Evolutionary conservation across 1,139 yeast genomes (phyloP), one percentile per base, ranked within the genome.

Genomic region (Kurtzmaniella quercitrusa): DNA sequence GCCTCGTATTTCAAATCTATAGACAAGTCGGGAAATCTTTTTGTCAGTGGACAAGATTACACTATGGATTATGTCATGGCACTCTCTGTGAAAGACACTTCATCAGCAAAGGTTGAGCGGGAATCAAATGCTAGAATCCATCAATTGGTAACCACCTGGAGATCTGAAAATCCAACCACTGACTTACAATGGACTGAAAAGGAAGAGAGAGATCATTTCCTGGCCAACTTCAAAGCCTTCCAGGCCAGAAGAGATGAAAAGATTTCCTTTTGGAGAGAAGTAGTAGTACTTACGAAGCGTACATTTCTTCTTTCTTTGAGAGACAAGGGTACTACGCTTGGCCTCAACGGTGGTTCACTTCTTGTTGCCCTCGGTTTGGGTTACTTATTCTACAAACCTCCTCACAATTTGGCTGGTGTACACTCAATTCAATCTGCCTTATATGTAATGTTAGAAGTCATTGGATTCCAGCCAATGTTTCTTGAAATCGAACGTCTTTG

Each of bases 401-500:
- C 71, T 17, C 74, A 76, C 3, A 73, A 81, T 12, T 54, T 82
- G 25, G 75, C 85, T 0, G 95, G 95, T 9, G 75, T 86, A 5
- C 66, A 95, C 50, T 75, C 94, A 0, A 65, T 68, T 3, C 73
- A 83, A 9, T 84, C 91, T 1, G 65, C 81, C 1, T 59, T 87
- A 7, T 88, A 88, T 62, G 81, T 79, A 2, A 71, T 84, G 38
- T 65, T 77, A 43, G 85, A 88, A 41, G 66, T 85, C 18, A 81
- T 85, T 57, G 85, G 88, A 2, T 85, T 87, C 57, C 62, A 82
- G 45, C 79, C 88, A 39, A 63, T 85, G 57, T 67, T 86, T 42
- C 81, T 82, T 57, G 96, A 89, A 60, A 72, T 84, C 3, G 87
- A 85, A 57, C 68, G 96, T 39, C 65, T 88, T 7, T 85, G 91